Evolutionary conservation across 805 yeast genomes (phyloP).

Genomic region (Nakazawaea anatomiae): DNA sequence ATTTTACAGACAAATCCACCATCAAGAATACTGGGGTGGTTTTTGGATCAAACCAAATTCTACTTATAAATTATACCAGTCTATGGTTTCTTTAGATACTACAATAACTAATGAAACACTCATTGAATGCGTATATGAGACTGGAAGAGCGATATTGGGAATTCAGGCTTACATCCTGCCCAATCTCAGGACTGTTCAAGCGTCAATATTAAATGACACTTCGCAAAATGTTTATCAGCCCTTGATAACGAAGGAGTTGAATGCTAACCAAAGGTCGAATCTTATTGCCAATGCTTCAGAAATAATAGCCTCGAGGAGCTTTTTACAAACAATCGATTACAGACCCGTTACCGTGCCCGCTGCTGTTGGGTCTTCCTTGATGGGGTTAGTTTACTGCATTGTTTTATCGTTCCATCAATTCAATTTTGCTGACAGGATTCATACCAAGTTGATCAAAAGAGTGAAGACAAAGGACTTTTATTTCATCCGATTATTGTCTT

Average conservation of each 20-base stretch:
- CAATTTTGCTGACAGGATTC: constrained; percentile 50
- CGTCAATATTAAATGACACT: constrained; percentile 14
- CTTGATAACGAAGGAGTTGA: neutral
- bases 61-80: constrained; percentile 30
- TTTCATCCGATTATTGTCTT: constrained; percentile 42
- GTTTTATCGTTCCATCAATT: constrained; percentile 65
- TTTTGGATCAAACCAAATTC: constrained; percentile 47
- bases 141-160: constrained; percentile 55
- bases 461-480: constrained; percentile 41
- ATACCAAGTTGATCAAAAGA: constrained; percentile 41
- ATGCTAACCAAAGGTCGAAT: neutral
- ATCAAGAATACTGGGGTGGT: constrained; percentile 62
- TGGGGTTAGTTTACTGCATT: constrained; percentile 67
- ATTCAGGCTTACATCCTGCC: constrained; percentile 42
- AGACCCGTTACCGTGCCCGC: constrained; percentile 45
- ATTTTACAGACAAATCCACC: constrained; percentile 39
- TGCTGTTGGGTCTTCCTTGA: constrained; percentile 61
- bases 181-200: constrained; percentile 29
- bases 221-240: neutral
- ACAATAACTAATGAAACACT: constrained; percentile 23
- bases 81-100: constrained; percentile 31
- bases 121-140: constrained; percentile 42
- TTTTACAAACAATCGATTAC: constrained; percentile 32
- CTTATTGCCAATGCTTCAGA: neutral
- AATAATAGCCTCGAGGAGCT: constrained; percentile 13